Evolutionary conservation across 805 yeast species (phyloP), one percentile per base, ranked within the genome.

Genomic region (Pichia gijzeniarum): DNA sequence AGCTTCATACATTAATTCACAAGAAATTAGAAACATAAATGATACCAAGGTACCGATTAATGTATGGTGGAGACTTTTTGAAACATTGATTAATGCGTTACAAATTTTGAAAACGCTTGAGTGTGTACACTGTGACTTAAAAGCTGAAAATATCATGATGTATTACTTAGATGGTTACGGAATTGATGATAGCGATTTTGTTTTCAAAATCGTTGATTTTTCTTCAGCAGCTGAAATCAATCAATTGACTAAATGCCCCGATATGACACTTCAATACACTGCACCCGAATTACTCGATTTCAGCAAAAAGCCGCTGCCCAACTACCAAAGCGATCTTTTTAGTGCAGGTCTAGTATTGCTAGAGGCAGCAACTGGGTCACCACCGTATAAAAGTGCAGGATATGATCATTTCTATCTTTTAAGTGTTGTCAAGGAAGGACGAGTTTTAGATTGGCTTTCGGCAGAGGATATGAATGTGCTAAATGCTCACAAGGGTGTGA

Each of bases 101-200:
- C 22, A 38, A 1, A 51, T 63, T 1, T 43, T 70, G 20, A 49
- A 50, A 35, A 52, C 55, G 3, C 45, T 64, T 20, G 52, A 59
- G 4, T 50, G 67, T 22, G 69, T 74, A 14, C 79, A 75, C 48
- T 67, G 76, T 51, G 80, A 75, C 52, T 53, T 72, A 48, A 74
- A 75, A 55, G 64, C 76, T 16, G 69, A 69, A 38, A 74, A 74
- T 52, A 54, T 74, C 8, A 55, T 74, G 47, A 59, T 66, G 14
- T 27, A 41, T 9, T 40, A 44, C 4, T 33, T 25, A 2, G 34
- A 64, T 44, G 70, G 67, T 45, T 25, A 25, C 10, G 28, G 28
- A 25, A 62, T 61, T 45, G 51, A 63, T 14, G 54, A 65, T 22
- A 45, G 53, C 17, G 40, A 46, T 12, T 48, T 57, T 5, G 43